Evolutionary conservation across 2,329 filamentous ascomycete genomes (phyloP).

Genomic region (Trichoderma aggressivum): DNA sequence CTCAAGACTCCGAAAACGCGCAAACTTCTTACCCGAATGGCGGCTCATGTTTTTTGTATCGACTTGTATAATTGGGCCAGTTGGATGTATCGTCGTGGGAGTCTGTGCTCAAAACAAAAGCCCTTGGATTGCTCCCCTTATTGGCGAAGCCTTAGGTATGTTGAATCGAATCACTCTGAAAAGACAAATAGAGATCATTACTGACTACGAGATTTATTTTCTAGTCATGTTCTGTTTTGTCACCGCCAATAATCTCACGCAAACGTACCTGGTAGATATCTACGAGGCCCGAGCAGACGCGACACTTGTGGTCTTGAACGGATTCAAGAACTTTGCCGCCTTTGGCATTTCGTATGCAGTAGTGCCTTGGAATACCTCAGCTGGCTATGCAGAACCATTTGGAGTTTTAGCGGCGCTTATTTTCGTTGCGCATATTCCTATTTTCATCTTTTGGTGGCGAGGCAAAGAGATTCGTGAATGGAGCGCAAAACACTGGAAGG

Average conservation of each 20-base stretch:
- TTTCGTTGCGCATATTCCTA: neutral
- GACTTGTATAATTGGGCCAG: conserved; percentile 1
- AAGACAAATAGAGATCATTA: neutral
- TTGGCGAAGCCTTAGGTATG: conserved; percentile 3
- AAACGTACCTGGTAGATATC: conserved; percentile 2
- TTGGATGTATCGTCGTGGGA: conserved; percentile 7
- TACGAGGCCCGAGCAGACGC: conserved; percentile 5
- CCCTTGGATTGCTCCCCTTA: conserved; percentile 6
- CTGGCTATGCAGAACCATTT: neutral
- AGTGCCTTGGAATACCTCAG: conserved; percentile 1
- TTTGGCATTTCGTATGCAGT: conserved; percentile 3
- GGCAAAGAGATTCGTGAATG: conserved; percentile 10
- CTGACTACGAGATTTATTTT: neutral
- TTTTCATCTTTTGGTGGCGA: conserved; percentile 7
- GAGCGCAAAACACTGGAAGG: neutral
- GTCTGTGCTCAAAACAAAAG: conserved; percentile 3
- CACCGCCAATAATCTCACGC: neutral
- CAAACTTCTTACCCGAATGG: neutral
- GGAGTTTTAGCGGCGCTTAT: neutral
- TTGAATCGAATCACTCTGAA: neutral
- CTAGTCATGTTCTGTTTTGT: neutral
- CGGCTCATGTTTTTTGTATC: conserved; percentile 5
- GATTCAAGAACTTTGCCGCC: conserved; percentile 11
- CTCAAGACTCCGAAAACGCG: conserved; percentile 1
- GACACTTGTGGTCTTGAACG: conserved; percentile 2